Percentiles rank a stretch among this genome's conserved stretches.
Conservation (phyloP, 345 rosid genomes). For the Moricandia arvensis region DNA sequence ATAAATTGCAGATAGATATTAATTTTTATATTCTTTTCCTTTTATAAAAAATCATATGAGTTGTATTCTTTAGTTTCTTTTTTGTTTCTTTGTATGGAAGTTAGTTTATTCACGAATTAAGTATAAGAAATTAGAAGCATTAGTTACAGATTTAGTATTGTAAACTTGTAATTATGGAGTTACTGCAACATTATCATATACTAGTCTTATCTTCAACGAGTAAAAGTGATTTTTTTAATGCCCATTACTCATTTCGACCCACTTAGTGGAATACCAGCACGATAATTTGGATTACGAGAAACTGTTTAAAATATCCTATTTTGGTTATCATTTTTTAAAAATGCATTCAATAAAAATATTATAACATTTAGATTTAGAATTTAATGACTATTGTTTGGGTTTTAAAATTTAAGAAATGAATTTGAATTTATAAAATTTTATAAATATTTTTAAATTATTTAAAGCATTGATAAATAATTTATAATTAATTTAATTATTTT, state of each 20-base stretch:
- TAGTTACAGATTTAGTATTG: conserved; percentile 10
- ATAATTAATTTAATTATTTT: too few species aligned
- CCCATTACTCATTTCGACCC: neutral
- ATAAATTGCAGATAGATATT: conserved; percentile 19
- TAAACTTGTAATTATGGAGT: conserved; percentile 24
- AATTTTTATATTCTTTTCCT: conserved; percentile 15
- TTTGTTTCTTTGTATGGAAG: neutral
- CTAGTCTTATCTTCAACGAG: neutral
- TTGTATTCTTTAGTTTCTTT: conserved; percentile 19
- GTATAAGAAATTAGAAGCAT: neutral
- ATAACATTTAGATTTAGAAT: too few species aligned
- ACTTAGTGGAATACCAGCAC: neutral
- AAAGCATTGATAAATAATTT: too few species aligned
- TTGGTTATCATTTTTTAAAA: too few species aligned
- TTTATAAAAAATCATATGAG: conserved; percentile 4
- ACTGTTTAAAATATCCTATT: too few species aligned
- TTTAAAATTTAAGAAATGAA: too few species aligned
- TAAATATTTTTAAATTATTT: too few species aligned
- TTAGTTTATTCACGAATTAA: neutral
- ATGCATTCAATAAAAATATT: too few species aligned
- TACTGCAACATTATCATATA: neutral
- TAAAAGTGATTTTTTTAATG: conserved; percentile 3
- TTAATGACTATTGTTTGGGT: too few species aligned
- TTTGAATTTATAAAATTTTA: too few species aligned
- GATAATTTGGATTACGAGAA: neutral